Evolutionary conservation across 441 rosid species (phyloP).

Genomic region (Rhodomyrtus psidioides): DNA sequence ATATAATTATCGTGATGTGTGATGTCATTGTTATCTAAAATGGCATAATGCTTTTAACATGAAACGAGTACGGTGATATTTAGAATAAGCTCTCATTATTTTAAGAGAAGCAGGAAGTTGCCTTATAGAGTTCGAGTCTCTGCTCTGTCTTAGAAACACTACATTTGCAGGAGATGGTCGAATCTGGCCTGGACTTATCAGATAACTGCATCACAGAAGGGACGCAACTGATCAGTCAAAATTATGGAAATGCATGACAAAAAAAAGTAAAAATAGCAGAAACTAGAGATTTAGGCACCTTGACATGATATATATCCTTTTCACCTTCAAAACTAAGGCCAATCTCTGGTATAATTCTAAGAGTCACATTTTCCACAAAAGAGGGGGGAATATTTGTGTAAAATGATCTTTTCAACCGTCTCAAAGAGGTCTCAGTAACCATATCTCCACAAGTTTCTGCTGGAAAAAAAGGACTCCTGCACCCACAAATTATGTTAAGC

Average conservation of each 20-base stretch:
- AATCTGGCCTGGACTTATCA: slow-evolving; percentile 33
- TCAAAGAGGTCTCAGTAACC: slow-evolving; percentile 16
- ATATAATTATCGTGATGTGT: background rate
- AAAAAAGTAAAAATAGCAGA: background rate
- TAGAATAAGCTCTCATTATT: background rate
- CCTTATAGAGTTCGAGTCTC: slow-evolving; percentile 32
- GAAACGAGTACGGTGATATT: background rate
- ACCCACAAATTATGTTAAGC: background rate
- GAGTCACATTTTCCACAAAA: slow-evolving; percentile 25
- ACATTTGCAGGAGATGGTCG: slow-evolving; percentile 16
- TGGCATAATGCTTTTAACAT: background rate
- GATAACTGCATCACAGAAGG: slow-evolving; percentile 27
- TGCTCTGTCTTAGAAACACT: slow-evolving; percentile 11
- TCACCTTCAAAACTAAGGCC: slow-evolving; percentile 30
- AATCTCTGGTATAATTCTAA: slow-evolving; percentile 26
- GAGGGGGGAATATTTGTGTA: slow-evolving; percentile 36
- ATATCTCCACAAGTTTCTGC: background rate
- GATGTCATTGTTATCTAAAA: background rate
- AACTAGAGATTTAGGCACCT: slow-evolving; percentile 20
- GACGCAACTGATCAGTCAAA: background rate
- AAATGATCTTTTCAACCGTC: slow-evolving; percentile 21
- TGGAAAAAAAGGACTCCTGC: background rate
- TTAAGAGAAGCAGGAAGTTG: background rate
- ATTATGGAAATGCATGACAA: background rate
- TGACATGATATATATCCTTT: slow-evolving; percentile 49